These are phyloP conservation scores for Paraconiothyrium sp. DNA, from an alignment of 2,329 filamentous ascomycete species.

Conservation along the genomic window DNA sequence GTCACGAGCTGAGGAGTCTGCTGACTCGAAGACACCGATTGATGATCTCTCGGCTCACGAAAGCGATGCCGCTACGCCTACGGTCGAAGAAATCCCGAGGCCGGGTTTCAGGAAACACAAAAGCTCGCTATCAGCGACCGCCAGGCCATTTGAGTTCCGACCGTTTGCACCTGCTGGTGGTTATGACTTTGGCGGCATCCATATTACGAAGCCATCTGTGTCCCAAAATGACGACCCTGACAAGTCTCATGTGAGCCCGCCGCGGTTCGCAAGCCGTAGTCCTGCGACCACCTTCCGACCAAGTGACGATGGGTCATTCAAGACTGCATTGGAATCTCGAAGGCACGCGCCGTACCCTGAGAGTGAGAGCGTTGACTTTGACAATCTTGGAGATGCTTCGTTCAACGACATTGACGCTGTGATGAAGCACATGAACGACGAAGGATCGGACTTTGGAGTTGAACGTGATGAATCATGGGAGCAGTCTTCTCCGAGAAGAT, in stretches of 20 bases:
- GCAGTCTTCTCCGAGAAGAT: conserved; percentile 43
- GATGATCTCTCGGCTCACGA: conserved; percentile 38
- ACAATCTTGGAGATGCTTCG: conserved; percentile 54
- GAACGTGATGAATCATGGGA: conserved; percentile 65
- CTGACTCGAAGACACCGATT: conserved; percentile 27
- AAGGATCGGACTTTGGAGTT: conserved; percentile 76
- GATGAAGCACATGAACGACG: conserved; percentile 84
- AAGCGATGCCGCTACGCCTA: conserved; percentile 41
- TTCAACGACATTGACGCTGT: conserved; percentile 92
- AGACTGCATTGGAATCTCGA: conserved; percentile 47
- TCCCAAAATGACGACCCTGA: conserved; percentile 35
- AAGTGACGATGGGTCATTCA: conserved; percentile 52
- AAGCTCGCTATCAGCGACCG: conserved; percentile 74
- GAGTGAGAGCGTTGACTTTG: conserved; percentile 49
- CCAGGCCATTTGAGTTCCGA: conserved; percentile 71
- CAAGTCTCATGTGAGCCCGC: conserved; percentile 27
- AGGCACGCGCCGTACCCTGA: conserved; percentile 47
- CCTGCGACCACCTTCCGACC: conserved; percentile 52
- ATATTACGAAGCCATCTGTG: conserved; percentile 50
- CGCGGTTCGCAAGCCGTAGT: conserved; percentile 43
- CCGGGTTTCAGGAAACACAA: conserved; percentile 45
- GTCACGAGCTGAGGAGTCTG: conserved; percentile 26
- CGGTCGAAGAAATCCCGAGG: conserved; percentile 39
- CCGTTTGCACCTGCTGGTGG: conserved; percentile 40
- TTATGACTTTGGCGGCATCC: conserved; percentile 49